phyloP scores from a whole-genome alignment of 768 basidiomycete species.

The Lyophyllum atratum region DNA sequence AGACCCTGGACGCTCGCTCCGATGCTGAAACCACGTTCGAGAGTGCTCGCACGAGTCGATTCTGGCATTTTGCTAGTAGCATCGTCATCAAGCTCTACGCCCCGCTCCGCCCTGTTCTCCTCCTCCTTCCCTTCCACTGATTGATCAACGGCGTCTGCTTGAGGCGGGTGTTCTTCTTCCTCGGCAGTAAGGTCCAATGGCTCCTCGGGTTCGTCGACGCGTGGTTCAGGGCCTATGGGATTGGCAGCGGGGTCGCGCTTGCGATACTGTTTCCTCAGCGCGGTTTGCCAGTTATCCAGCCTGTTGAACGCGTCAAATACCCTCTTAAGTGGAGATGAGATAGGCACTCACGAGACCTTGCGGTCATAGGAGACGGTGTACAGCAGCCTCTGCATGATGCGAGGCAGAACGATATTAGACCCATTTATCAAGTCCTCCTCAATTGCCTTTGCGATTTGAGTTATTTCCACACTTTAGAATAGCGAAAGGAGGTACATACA shows the following conservation, averaged over 20 bases:
- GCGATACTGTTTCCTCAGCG: constrained; percentile 74
- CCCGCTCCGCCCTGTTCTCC: neutral
- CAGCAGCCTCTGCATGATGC: constrained; percentile 74
- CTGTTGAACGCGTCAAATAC: constrained; percentile 38
- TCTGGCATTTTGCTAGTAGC: constrained; percentile 8
- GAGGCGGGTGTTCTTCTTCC: constrained; percentile 22
- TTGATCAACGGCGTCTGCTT: neutral
- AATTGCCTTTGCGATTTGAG: constrained; percentile 55
- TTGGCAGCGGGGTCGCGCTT: constrained; percentile 72
- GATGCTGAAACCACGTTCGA: constrained; percentile 19
- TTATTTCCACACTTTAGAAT: constrained; percentile 7
- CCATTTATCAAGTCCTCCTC: constrained; percentile 74
- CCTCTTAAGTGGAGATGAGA: neutral
- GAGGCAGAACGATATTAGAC: constrained; percentile 61
- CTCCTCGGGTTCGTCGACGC: constrained; percentile 26
- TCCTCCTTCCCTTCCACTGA: neutral
- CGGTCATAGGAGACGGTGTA: constrained; percentile 78
- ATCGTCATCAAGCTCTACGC: constrained; percentile 12
- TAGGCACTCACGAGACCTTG: constrained; percentile 44
- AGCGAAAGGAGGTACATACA: constrained; percentile 39
- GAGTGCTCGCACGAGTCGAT: constrained; percentile 20
- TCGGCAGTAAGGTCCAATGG: constrained; percentile 23
- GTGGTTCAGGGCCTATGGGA: constrained; percentile 68
- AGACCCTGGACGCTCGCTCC: constrained; percentile 15
- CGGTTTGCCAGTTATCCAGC: constrained; percentile 76